Evolutionary conservation across 441 rosid species (phyloP).

Genomic region (Mallotus repandus): DNA sequence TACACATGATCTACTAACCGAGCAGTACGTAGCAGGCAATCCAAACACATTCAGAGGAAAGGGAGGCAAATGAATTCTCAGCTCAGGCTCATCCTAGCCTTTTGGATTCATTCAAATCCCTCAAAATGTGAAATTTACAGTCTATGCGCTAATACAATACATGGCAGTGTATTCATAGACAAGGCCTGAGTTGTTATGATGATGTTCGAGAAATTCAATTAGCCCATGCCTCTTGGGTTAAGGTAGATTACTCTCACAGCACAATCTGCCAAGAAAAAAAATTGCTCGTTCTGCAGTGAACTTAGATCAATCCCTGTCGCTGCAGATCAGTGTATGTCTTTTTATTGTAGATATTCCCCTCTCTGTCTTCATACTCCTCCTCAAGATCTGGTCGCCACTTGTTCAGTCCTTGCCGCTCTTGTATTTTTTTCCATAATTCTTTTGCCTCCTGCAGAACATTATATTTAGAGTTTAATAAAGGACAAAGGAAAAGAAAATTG

Average conservation of each 20-base stretch:
- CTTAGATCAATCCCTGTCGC: constrained; percentile 83
- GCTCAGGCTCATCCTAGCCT: not conserved
- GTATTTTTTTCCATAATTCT: constrained; percentile 92
- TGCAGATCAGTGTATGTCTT: constrained; percentile 97
- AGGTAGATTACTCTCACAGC: no score
- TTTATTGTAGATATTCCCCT: constrained; percentile 98
- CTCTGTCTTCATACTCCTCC: constrained; percentile 98
- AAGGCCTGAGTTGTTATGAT: not conserved
- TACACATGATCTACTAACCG: not conserved
- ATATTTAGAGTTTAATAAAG: not conserved
- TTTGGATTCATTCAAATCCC: not conserved
- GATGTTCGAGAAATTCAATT: not conserved
- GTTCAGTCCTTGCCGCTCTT: constrained; percentile 80
- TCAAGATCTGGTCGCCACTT: constrained; percentile 99
- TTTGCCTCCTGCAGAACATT: constrained; percentile 76
- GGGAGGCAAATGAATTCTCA: not conserved
- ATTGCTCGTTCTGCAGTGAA: not conserved
- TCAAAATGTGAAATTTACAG: no score
- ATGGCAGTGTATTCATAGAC: not conserved
- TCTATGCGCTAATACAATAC: not conserved
- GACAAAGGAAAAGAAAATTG: no score
- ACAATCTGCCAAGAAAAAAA: no score
- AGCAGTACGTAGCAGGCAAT: not conserved
- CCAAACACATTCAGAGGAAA: not conserved
- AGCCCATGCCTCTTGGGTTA: not conserved